Evolutionary conservation across 2,329 filamentous ascomycete species (phyloP).

Genomic region (Thelonectria rubi): DNA sequence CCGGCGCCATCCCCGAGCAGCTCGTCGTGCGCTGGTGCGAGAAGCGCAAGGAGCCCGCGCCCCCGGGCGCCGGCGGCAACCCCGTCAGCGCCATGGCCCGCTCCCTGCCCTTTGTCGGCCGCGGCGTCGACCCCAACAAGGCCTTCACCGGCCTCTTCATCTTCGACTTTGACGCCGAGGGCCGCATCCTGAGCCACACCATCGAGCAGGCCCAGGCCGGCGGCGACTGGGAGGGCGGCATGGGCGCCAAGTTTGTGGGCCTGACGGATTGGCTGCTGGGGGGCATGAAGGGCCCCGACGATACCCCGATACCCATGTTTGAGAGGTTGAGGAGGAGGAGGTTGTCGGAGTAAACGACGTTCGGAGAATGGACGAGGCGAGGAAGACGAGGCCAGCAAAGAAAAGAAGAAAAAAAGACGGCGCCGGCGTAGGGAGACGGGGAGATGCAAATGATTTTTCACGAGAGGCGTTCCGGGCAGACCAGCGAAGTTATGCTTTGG

Average conservation of each 20-base stretch:
- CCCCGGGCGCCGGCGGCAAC: constrained; percentile 16
- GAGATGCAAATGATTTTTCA: constrained; percentile 16
- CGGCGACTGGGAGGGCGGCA: constrained; percentile 80
- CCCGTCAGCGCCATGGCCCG: constrained; percentile 54
- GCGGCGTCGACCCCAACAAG: constrained; percentile 64
- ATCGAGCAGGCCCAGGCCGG: constrained; percentile 93
- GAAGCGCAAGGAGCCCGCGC: constrained; percentile 44
- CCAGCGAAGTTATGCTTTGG: constrained; percentile 4
- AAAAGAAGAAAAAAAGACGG: neutral
- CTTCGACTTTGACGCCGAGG: constrained; percentile 92
- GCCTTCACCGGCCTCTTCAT: constrained; percentile 93
- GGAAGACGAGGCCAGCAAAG: neutral
- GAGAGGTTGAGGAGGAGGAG: constrained; percentile 43
- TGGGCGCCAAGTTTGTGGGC: constrained; percentile 85
- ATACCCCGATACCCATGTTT: constrained; percentile 50
- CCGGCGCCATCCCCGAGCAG: constrained; percentile 75
- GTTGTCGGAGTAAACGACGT: constrained; percentile 27
- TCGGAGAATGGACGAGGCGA: neutral
- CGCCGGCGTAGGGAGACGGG: neutral
- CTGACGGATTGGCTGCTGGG: constrained; percentile 95
- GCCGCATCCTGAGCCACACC: constrained; percentile 84
- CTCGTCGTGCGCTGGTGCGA: constrained; percentile 88
- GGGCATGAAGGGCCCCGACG: constrained; percentile 61
- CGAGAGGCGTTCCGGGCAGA: constrained; percentile 24
- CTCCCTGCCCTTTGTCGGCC: constrained; percentile 50